Percentiles rank a stretch among this genome's conserved stretches.
These are phyloP conservation scores for Sanghuangporus sanghuang DNA, from an alignment of 1,284 basidiomycete genomes.

Conservation along the genomic window DNA sequence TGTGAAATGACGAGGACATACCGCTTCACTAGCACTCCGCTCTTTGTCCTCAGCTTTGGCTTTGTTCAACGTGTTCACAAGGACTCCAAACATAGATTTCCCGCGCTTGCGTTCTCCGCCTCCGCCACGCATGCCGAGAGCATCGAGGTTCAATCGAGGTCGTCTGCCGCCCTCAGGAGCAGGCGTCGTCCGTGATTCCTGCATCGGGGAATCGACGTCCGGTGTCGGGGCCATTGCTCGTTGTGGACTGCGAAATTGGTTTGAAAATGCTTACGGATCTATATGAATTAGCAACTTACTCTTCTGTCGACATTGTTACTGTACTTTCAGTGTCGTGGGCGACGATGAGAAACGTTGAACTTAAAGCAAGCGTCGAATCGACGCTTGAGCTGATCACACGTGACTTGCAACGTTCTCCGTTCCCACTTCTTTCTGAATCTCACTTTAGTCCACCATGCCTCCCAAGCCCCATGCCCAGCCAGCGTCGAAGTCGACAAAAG, in stretches of 20 bases:
- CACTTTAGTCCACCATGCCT: constrained; percentile 4
- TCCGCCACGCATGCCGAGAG: constrained; percentile 27
- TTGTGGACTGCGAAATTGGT: constrained; percentile 23
- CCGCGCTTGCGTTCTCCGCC: constrained; percentile 65
- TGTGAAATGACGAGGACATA: constrained; percentile 33
- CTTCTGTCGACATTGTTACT: constrained; percentile 46
- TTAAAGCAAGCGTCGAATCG: background rate
- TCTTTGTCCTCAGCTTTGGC: constrained; percentile 78
- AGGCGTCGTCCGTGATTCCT: constrained; percentile 15
- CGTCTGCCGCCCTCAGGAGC: constrained; percentile 45
- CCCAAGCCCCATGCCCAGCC: background rate
- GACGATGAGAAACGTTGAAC: constrained; percentile 16
- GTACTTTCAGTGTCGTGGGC: constrained; percentile 14
- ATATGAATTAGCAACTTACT: constrained; percentile 30
- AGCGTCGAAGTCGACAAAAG: background rate
- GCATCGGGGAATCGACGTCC: constrained; percentile 21
- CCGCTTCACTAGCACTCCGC: constrained; percentile 72
- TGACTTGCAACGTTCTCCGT: background rate
- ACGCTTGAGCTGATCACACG: background rate
- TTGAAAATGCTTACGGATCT: constrained; percentile 1
- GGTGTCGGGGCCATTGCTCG: constrained; percentile 29
- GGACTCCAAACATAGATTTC: constrained; percentile 77
- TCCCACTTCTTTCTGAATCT: background rate
- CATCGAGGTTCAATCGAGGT: constrained; percentile 62
- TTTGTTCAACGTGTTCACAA: constrained; percentile 75